phyloP scores from a whole-genome alignment of 2,329 filamentous ascomycete species.

The Claviceps africana region DNA sequence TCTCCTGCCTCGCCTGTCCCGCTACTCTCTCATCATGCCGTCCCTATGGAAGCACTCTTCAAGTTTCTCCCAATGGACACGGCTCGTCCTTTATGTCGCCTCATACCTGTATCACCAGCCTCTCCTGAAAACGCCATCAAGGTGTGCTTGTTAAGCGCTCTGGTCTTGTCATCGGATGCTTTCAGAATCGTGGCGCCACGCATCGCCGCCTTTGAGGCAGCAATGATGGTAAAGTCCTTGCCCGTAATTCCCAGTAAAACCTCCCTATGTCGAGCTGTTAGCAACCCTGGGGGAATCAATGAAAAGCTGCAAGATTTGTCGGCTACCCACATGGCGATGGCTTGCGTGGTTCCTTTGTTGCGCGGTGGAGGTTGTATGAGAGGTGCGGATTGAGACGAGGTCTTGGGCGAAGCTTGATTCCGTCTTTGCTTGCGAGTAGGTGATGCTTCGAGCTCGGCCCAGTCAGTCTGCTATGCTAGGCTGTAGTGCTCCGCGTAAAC shows the following conservation, averaged over 20 bases:
- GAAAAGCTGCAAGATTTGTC: neutral
- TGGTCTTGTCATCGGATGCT: slow-evolving; percentile 90
- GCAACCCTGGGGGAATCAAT: neutral
- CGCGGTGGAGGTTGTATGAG: neutral
- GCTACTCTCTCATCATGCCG: neutral
- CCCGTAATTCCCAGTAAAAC: slow-evolving; percentile 94
- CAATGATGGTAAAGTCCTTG: slow-evolving; percentile 98
- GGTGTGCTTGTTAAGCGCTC: slow-evolving; percentile 81
- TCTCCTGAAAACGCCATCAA: slow-evolving; percentile 93
- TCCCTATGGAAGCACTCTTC: neutral
- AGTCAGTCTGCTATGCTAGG: slow-evolving; percentile 13
- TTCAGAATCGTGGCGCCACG: slow-evolving; percentile 94
- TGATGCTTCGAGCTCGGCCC: slow-evolving; percentile 5
- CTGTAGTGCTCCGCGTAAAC: slow-evolving; percentile 26
- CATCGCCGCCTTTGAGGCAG: slow-evolving; percentile 96
- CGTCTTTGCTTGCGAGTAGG: neutral
- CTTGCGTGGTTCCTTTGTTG: neutral
- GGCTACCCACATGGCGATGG: slow-evolving; percentile 5
- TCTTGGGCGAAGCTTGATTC: neutral
- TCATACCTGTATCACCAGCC: slow-evolving; percentile 79
- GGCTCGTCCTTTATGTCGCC: neutral
- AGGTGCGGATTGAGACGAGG: slow-evolving; percentile 5
- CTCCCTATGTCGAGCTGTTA: slow-evolving; percentile 51
- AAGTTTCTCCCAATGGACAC: neutral
- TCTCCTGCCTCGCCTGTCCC: no score